Base-by-base conservation (phyloP, 495 filamentous ascomycete species). In the Chaetomidium leptoderma region DNA sequence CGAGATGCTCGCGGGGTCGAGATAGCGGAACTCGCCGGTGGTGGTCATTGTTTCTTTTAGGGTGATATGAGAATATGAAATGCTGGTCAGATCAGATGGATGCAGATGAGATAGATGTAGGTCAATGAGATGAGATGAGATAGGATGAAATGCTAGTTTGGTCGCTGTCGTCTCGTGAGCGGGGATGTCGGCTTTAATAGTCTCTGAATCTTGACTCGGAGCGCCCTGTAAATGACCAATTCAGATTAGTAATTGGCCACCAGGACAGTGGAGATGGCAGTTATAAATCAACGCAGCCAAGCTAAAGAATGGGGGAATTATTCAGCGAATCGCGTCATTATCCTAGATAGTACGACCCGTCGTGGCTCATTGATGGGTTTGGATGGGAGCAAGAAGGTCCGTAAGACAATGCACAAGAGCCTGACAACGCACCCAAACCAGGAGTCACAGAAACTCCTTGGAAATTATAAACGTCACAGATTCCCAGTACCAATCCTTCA, bases 11-110 rank as follows among this genome's bases (percentile, higher is more conserved):
- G 57, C 29, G 1, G 68, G 68, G 53, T 70, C 68, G 51, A 64
- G 44, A 52, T 70, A 70, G 54, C 53, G 55, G 64, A 70, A 69
- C 10, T 36, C 37, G 30, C 59, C 66, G 42, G 64, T 65, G 0
- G 66, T 66, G 53, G 63, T 66, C 36, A 52, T 70, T 32, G 3
- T 35, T 10, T 10, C 11, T 32, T 32, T 26, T 4, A 23, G 7
- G 10, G 1, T 26, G 19, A 3, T 13, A 16, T 24, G 26, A 19
- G 24, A 16, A 21, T 30, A 16, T n/a, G 10, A 17, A 26, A 2
- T 36, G 37, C 4, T 8, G 24, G 27, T 29, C 9, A 21, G 8
- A 19, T 6, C 40, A 14, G 21, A 27, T 27, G 44, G 14, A 3
- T 26, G 19, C 5, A 30, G 27, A 30, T 35, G 14, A 19, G 45